A percentile compares a stretch with the other conserved stretches of the same genome.
Evolutionary conservation across 495 filamentous ascomycete genomes (phyloP).

Genomic region (Acidomyces sp.): DNA sequence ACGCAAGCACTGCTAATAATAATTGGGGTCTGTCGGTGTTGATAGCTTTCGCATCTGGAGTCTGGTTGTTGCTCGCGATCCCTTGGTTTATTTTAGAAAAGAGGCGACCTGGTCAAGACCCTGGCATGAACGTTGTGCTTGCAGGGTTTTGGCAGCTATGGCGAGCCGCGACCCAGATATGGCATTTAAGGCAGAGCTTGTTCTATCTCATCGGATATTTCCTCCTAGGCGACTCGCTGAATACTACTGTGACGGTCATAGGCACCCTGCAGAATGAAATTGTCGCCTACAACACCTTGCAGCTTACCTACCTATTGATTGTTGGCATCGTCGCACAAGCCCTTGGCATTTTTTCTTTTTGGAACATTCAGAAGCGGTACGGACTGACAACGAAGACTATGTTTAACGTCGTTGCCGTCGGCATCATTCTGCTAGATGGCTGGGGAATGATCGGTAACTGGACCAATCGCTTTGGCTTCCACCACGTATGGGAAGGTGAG

Average conservation of each 20-base stretch:
- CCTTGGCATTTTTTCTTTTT: constrained; percentile 48
- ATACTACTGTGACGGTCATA: constrained; percentile 56
- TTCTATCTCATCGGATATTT: constrained; percentile 55
- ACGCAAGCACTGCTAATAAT: constrained; percentile 44
- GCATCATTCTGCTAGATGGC: constrained; percentile 45
- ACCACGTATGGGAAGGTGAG: constrained; percentile 45
- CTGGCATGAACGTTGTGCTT: constrained; percentile 33
- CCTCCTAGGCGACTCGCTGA: constrained; percentile 49
- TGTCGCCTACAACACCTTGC: constrained; percentile 46
- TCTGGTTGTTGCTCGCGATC: constrained; percentile 46
- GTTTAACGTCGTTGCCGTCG: constrained; percentile 46
- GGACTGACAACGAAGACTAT: constrained; percentile 45
- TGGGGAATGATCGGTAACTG: constrained; percentile 60
- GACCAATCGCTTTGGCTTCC: constrained; percentile 48
- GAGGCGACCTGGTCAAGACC: constrained; percentile 42
- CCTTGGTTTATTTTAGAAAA: constrained; percentile 56
- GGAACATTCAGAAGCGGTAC: constrained; percentile 42
- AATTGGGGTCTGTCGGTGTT: constrained; percentile 53
- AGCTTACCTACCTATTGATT: constrained; percentile 48
- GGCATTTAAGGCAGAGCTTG: constrained; percentile 50
- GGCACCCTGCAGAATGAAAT: constrained; percentile 49
- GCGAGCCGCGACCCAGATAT: constrained; percentile 44
- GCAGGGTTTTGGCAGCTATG: constrained; percentile 48
- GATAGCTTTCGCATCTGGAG: constrained; percentile 49
- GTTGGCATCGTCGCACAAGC: constrained; percentile 52